Conservation (phyloP, 202 grass and related monocot genomes). For the Miscanthus sacchariflorus region DNA sequence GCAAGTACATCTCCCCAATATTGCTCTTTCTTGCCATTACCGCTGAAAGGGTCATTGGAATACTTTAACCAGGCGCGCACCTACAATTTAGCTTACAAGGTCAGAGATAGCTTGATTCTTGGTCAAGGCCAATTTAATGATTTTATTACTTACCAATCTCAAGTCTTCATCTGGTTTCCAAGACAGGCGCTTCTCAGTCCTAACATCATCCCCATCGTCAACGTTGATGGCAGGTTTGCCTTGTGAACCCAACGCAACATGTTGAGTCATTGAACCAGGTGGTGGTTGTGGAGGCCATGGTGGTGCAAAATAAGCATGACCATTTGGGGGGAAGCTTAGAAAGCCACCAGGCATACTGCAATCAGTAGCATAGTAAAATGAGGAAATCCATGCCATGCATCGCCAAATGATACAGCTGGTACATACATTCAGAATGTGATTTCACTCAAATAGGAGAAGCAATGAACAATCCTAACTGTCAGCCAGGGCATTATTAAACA, state of each 20-base stretch:
- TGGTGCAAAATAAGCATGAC: constrained; percentile 14
- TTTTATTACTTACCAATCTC: constrained; percentile 23
- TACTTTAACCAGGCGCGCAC: constrained; percentile 32
- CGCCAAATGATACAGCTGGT: neutral
- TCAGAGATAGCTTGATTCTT: constrained; percentile 2
- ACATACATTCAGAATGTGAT: neutral
- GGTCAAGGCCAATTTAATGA: neutral
- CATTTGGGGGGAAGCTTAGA: constrained; percentile 31
- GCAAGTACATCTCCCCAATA: constrained; percentile 40
- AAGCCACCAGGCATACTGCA: constrained; percentile 2
- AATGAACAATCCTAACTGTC: neutral
- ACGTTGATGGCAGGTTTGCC: constrained; percentile 14
- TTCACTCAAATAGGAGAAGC: neutral
- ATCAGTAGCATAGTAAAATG: neutral
- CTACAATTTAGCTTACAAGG: constrained; percentile 14
- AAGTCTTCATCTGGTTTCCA: constrained; percentile 40
- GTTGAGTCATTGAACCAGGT: neutral
- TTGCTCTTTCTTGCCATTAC: constrained; percentile 34
- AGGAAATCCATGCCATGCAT: neutral
- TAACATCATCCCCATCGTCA: constrained; percentile 35
- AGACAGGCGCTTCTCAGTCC: constrained; percentile 26
- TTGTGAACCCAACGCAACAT: neutral
- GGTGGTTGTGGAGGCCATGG: constrained; percentile 9
- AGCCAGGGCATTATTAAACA: neutral
- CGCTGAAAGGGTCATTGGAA: neutral